A percentile compares a stretch with the other conserved stretches of the same genome.
Evolutionary conservation across 257 asterid genomes (phyloP).

Genomic region (Solanum piurae): DNA sequence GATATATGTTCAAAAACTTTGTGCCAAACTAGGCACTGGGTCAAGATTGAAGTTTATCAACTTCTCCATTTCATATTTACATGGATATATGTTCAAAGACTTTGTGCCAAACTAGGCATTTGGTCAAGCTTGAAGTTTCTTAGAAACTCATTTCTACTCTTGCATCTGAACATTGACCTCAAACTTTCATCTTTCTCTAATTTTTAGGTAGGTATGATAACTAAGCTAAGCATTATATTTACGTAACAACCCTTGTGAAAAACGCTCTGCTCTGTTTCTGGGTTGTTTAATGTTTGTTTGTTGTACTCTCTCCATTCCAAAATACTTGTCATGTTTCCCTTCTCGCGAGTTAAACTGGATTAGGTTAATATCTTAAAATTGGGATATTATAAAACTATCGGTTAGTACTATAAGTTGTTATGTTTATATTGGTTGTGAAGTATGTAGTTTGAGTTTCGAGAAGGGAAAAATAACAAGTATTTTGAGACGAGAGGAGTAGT

Average conservation of each 20-base stretch:
- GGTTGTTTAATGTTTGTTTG: neutral
- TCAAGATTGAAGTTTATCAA: neutral
- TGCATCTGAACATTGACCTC: neutral
- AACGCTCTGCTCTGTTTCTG: neutral
- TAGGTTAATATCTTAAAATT: neutral
- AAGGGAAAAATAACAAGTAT: neutral
- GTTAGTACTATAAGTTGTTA: neutral
- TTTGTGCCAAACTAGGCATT: neutral
- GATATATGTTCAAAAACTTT: neutral
- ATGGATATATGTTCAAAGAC: neutral
- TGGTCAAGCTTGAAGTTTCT: neutral
- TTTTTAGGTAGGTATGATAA: neutral
- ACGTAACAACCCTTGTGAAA: neutral
- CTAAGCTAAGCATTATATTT: neutral
- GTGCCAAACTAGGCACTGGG: neutral
- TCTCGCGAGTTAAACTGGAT: neutral
- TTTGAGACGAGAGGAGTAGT: neutral
- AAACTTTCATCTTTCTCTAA: neutral
- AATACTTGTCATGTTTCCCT: neutral
- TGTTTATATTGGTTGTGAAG: neutral
- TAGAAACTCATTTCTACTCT: neutral
- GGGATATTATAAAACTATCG: neutral
- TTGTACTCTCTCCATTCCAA: neutral
- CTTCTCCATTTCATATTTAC: neutral
- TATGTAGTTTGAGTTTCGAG: neutral